Evolutionary conservation across 148 eudicot species (phyloP).

Genomic region (Suaeda aralocaspica): DNA sequence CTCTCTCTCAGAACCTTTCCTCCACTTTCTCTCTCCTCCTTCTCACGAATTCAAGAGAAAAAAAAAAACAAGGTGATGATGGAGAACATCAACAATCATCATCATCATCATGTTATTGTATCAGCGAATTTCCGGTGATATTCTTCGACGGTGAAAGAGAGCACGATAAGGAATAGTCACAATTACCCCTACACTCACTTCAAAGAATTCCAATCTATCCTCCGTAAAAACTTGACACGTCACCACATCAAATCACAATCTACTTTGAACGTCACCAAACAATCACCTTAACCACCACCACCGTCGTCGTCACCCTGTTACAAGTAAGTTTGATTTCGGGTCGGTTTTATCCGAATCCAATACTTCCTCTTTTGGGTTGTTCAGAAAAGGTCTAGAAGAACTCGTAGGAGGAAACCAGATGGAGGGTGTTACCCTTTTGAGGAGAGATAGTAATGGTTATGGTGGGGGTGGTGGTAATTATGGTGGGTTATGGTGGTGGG

Average conservation of each 20-base stretch:
- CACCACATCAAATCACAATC: slow-evolving; percentile 65
- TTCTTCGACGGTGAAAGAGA: slow-evolving; percentile 74
- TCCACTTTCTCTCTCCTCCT: not conserved
- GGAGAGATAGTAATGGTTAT: not conserved
- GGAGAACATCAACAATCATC: not conserved
- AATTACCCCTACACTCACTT: slow-evolving; percentile 39
- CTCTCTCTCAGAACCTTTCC: not conserved
- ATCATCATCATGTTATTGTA: not conserved
- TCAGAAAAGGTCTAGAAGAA: slow-evolving; percentile 45
- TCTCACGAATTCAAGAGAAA: not conserved
- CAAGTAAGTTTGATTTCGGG: slow-evolving; percentile 51
- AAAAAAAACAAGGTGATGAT: not conserved
- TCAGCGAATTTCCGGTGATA: slow-evolving; percentile 37
- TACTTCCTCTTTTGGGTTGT: slow-evolving; percentile 42
- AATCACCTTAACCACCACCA: slow-evolving; percentile 17
- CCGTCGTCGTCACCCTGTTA: slow-evolving; percentile 50
- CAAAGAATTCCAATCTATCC: slow-evolving; percentile 47
- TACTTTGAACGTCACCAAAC: slow-evolving; percentile 35
- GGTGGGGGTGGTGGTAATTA: too few relatives aligned
- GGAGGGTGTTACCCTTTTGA: not conserved
- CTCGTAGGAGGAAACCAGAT: slow-evolving; percentile 30
- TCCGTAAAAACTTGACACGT: slow-evolving; percentile 54
- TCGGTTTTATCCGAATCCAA: slow-evolving; percentile 13
- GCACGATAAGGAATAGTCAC: slow-evolving; percentile 39
- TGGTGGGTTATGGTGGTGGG: too few relatives aligned